Evolutionary conservation across 306 rosid species (phyloP).

Genomic region (Gastrolobium bilobum): DNA sequence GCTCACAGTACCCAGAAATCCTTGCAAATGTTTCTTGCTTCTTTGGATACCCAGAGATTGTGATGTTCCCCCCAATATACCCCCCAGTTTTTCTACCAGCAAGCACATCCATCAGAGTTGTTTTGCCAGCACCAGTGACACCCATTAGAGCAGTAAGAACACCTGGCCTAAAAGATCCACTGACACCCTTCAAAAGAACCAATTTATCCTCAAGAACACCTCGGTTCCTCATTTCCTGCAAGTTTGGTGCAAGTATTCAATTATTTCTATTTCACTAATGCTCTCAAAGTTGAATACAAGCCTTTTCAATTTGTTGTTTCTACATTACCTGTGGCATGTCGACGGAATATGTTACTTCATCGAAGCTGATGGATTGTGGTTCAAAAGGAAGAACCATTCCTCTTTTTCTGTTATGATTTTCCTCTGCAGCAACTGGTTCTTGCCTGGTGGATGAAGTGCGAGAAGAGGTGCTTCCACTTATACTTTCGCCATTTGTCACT

Average conservation of each 20-base stretch:
- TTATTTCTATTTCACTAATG: background rate
- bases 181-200: slow-evolving; percentile 64
- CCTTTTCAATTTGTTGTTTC: too few relatives aligned
- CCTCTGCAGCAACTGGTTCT: background rate
- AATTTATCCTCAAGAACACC: slow-evolving; percentile 66
- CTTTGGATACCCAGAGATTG: slow-evolving; percentile 56
- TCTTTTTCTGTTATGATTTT: slow-evolving; percentile 28
- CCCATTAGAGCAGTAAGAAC: slow-evolving; percentile 9
- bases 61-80: slow-evolving; percentile 49
- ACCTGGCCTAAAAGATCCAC: slow-evolving; percentile 63
- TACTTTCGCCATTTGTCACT: slow-evolving; percentile 5
- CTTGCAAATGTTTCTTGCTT: slow-evolving; percentile 54
- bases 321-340: too few relatives aligned
- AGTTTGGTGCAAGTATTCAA: slow-evolving; percentile 12
- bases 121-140: slow-evolving; percentile 58
- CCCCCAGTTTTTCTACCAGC: slow-evolving; percentile 63
- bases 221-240: background rate
- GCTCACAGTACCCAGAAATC: background rate
- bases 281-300: background rate
- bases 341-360: too few relatives aligned
- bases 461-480: slow-evolving; percentile 4
- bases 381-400: slow-evolving; percentile 49
- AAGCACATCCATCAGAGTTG: slow-evolving; percentile 60
- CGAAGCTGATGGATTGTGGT: too few relatives aligned
- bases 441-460: background rate